These are phyloP conservation scores for Platismatia glauca DNA, from an alignment of 495 filamentous ascomycete genomes.

Conservation along the genomic window DNA sequence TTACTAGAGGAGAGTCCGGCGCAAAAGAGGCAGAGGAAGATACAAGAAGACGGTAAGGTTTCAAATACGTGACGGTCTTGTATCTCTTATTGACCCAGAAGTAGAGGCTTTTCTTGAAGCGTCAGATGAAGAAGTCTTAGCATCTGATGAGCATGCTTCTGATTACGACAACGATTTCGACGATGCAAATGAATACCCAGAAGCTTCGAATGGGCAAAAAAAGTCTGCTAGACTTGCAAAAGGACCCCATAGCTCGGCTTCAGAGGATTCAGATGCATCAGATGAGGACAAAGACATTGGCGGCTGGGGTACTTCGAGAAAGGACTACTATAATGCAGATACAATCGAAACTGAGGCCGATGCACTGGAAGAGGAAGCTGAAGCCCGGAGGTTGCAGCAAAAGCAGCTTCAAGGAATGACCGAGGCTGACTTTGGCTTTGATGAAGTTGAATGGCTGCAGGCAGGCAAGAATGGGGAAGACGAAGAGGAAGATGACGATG, in stretches of 20 bases:
- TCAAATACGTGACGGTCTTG: neutral
- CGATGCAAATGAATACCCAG: constrained; percentile 37
- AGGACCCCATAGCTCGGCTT: constrained; percentile 22
- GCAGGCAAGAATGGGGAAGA: constrained; percentile 33
- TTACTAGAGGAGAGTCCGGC: constrained; percentile 71
- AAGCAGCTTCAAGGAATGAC: constrained; percentile 80
- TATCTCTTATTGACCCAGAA: neutral
- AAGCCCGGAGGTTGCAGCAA: constrained; percentile 76
- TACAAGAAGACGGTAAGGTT: constrained; percentile 51
- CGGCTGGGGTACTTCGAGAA: constrained; percentile 79
- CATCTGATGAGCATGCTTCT: constrained; percentile 40
- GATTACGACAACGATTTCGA: constrained; percentile 47
- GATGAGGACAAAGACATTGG: constrained; percentile 67
- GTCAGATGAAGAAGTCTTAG: constrained; percentile 85
- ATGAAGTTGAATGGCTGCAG: constrained; percentile 73
- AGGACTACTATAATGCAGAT: constrained; percentile 88
- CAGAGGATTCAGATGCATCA: constrained; percentile 32
- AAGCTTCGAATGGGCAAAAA: constrained; percentile 31
- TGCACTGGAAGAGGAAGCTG: constrained; percentile 83
- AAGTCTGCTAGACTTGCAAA: neutral
- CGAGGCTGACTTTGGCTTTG: constrained; percentile 86
- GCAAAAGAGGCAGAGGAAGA: constrained; percentile 62
- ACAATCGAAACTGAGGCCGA: constrained; percentile 84
- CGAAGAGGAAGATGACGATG: constrained; percentile 32
- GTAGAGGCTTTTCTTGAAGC: constrained; percentile 52